Base-by-base conservation (phyloP, 495 filamentous ascomycete species). In the Articulospora tetracladia region DNA sequence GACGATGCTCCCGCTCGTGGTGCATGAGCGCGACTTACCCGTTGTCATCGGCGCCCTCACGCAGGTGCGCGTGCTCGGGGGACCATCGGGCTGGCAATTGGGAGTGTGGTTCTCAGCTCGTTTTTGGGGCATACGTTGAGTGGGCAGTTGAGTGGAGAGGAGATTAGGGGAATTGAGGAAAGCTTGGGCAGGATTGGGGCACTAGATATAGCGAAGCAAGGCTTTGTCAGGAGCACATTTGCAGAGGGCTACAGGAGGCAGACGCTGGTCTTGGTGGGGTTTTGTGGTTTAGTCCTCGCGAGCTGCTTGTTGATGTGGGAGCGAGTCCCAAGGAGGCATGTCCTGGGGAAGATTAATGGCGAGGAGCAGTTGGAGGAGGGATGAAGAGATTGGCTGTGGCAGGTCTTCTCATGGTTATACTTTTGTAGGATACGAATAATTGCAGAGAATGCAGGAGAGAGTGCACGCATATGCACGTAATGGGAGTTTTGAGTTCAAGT, bases 11-110 rank as follows among this genome's bases (percentile, higher is more conserved):
- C 63, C 69, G 0, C 56, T 68, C 1, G 70, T 68, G 2, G 64
- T 69, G 46, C 67, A 66, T 1, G 61, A 26, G 66, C 64, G 1
- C 17, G 7, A 20, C 34, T 10, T 39, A 79, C 76, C 78, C 23
- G 62, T 77, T 2, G 76, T 76, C 0, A 78, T 80, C 54, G 79
- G 77, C 12, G 72, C 81, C 24, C 54, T 81, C 22, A 74, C 79
- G 0, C 76, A 81, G 30, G 72, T 74, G 22, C 73, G 78, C 17
- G 73, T 81, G 11, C 69, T 80, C 12, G 79, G 79, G 11, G 79
- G 79, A 77, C 75, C 39, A 70, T 82, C 20, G 76, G 77, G n/a
- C 74, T 82, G 47, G 76, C 78, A 1, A 72, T 72, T 15, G 23
- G 48, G 48, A 24, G 4, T 6, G 4, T 20, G 26, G 13, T n/a